These are phyloP conservation scores for Xylaria digitata DNA, from an alignment of 2,329 filamentous ascomycete genomes.

Conservation along the genomic window DNA sequence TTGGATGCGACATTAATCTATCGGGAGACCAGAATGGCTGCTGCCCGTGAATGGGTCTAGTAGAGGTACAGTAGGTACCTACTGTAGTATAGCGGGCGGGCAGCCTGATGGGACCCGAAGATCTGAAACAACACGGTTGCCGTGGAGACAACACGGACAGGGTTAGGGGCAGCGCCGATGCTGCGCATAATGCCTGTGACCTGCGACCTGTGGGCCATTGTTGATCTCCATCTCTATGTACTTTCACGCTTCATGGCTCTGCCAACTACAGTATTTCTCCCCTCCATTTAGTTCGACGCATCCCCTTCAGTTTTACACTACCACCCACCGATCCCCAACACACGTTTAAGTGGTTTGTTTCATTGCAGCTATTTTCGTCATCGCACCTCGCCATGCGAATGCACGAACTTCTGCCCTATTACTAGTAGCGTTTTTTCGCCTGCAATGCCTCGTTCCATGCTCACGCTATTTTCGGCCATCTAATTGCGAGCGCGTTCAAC, in stretches of 20 bases:
- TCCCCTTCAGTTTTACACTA: slow-evolving; percentile 13
- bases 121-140: slow-evolving; percentile 43
- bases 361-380: slow-evolving; percentile 39
- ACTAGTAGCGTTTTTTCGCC: slow-evolving; percentile 32
- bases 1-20: slow-evolving; percentile 26
- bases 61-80: neutral
- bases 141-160: slow-evolving; percentile 38
- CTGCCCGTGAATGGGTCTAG: neutral
- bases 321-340: slow-evolving; percentile 20
- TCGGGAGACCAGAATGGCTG: slow-evolving; percentile 32
- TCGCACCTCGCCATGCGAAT: slow-evolving; percentile 31
- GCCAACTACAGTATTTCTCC: slow-evolving; percentile 38
- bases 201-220: slow-evolving; percentile 33
- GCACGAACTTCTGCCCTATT: slow-evolving; percentile 11
- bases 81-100: too few relatives aligned
- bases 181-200: slow-evolving; percentile 23
- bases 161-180: slow-evolving; percentile 4
- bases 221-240: slow-evolving; percentile 40
- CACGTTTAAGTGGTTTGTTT: slow-evolving; percentile 40
- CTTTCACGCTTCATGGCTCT: slow-evolving; percentile 6
- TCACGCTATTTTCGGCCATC: slow-evolving; percentile 23
- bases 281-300: slow-evolving; percentile 40
- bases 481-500: slow-evolving; percentile 29
- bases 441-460: slow-evolving; percentile 38
- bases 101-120: neutral